Evolutionary conservation across 371 early-diverging fungal genomes (phyloP).

Genomic region (Mucor piriformis): DNA sequence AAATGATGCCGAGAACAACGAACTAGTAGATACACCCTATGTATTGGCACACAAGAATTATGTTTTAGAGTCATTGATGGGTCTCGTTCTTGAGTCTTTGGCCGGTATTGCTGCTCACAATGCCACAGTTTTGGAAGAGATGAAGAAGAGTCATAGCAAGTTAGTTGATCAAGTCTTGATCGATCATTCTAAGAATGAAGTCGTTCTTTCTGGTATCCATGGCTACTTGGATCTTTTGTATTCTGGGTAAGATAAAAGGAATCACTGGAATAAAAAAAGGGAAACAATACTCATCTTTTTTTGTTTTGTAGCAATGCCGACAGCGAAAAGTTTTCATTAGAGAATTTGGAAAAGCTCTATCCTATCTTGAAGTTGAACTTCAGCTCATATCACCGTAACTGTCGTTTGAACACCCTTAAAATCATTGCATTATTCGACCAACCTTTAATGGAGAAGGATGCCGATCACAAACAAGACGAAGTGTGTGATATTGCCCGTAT

Average conservation of each 20-base stretch:
- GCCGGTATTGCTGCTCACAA: constrained; percentile 42
- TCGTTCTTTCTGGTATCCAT: constrained; percentile 59
- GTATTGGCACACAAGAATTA: constrained; percentile 58
- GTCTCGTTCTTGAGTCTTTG: constrained; percentile 54
- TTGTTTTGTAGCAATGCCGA: constrained; percentile 33
- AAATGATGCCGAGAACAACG: constrained; percentile 29
- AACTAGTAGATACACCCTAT: constrained; percentile 43
- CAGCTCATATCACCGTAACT: constrained; percentile 55
- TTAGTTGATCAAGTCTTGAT: constrained; percentile 47
- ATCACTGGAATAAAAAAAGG: neutral
- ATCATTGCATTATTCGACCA: constrained; percentile 74
- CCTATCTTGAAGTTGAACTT: constrained; percentile 63
- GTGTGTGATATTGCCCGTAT: constrained; percentile 51
- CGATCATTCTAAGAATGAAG: constrained; percentile 56
- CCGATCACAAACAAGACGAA: constrained; percentile 40
- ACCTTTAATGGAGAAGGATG: constrained; percentile 50
- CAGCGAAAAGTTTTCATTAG: constrained; percentile 36
- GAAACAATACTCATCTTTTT: neutral
- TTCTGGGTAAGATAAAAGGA: constrained; percentile 43
- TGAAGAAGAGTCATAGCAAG: constrained; percentile 25
- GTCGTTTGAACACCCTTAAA: constrained; percentile 73
- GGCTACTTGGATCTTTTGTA: constrained; percentile 56
- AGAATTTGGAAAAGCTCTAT: constrained; percentile 50
- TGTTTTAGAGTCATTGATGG: constrained; percentile 57
- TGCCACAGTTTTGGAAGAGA: constrained; percentile 14